Base-by-base conservation (phyloP, 257 asterid species). In the Orobanche coerulescens region DNA sequence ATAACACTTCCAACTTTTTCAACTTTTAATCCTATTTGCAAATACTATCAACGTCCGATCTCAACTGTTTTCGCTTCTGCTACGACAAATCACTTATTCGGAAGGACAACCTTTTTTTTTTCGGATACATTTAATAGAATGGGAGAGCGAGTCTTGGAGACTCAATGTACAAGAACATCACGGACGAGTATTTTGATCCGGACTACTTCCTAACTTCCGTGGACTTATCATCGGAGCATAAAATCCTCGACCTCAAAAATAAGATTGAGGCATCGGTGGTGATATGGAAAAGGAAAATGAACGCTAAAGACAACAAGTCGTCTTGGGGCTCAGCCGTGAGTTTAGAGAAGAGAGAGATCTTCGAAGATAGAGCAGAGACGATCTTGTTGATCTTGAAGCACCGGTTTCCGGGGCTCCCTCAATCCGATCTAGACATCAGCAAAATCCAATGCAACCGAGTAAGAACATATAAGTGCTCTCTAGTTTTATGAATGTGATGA, bases 71-170 rank as follows among this genome's bases (percentile, higher is more conserved):
- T 19, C 22, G 16, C 26, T 46, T 12, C 12, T 46, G 12, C 24
- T 6, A 42, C 49, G 1, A 14, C n/a, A 42, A 42, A 42, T 13
- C 19, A 42, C 16, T 18, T 6, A 5, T 46, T 16, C 51, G 15
- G 24, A 46, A 46, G n/a, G 25, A 46, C 50, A 43, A 0, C 49
- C 36, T 30, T 7, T 30, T 30, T 7, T 2, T 7, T 30, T 30
- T 30, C 7, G 3, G 36, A 2, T 30, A 30, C 36, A 30, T 30
- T 30, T 6, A 23, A 57, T 28, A 92, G 97, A 86, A 86, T 58
- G 98, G 98, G 58, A 82, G 91, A 69, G 95, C 88, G 9, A 81
- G 90, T 67, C 84, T 92, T 0, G 98, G 98, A 56, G 98, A 88
- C 22, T 66, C 74, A 3, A 73, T 89, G 71, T 93, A 89, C 82